Evolutionary conservation across 192 early-diverging fungal genomes (phyloP), one percentile per base, ranked within the genome.

Genomic region (Podila epicladia): DNA sequence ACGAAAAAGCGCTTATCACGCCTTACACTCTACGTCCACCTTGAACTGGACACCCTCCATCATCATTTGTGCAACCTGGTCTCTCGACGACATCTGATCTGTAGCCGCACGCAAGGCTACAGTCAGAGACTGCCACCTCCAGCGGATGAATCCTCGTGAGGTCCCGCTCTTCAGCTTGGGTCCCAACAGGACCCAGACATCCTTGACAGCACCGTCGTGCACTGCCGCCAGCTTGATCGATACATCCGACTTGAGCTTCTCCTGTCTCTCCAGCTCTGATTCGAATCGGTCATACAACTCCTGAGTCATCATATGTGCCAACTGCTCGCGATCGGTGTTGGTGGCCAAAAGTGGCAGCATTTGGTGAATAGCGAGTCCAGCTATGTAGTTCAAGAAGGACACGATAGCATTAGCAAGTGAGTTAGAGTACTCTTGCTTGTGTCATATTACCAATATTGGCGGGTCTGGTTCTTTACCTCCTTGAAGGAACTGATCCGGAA

Each of bases 21-120:
- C 35, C 70, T 68, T 72, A 79, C 76, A 72, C 26, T 76, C 74
- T 19, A 86, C 85, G 57, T 88, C 87, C 0, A 88, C 87, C 29
- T 76, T 80, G 48, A 88, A 77, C 28, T 86, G 82, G 15, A 76
- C 85, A 20, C 85, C 87, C 24, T 86, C 85, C 82, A 88, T 74
- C 60, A 86, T 72, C 50, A 84, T 82, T 41, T 82, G 78, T 20
- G 71, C 65, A 17, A 85, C 77, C 19, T 84, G 82, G 59, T 74
- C 70, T 32, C 85, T 65, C 20, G 82, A 86, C 9, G 76, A 79
- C 76, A 79, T 79, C 28, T 79, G 65, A 29, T 79, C 76, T 2
- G 76, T 72, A 12, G 76, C 76, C 3, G 76, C 76, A 55, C 70
- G 65, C 13, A 79, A 62, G 0, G 68, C 76, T 0, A 79, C 55